phyloP scores from a whole-genome alignment of 768 basidiomycete genomes.

The Hemileccinum rubropunctum region DNA sequence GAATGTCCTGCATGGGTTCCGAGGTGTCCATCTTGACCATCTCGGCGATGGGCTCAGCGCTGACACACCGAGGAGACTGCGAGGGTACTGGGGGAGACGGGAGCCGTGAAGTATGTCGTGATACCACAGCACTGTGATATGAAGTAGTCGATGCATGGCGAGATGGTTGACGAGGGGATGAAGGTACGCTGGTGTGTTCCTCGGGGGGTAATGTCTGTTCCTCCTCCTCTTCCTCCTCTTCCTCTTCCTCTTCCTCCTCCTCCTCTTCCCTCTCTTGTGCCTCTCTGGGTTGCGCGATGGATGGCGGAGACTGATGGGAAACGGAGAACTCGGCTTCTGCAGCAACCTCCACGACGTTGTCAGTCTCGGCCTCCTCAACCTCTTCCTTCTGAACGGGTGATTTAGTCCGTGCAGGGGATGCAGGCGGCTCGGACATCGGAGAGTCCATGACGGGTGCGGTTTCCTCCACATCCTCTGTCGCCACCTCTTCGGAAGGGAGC shows the following conservation, averaged over 20 bases:
- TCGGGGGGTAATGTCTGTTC: slow-evolving; percentile 5
- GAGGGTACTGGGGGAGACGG: slow-evolving; percentile 11
- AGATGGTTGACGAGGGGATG: slow-evolving; percentile 20
- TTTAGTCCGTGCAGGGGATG: slow-evolving; percentile 23
- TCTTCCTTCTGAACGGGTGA: slow-evolving; percentile 25
- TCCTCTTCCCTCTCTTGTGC: slow-evolving; percentile 11
- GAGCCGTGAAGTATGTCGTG: slow-evolving; percentile 16
- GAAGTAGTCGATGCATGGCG: slow-evolving; percentile 7
- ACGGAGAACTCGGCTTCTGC: slow-evolving; percentile 13
- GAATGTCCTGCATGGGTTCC: slow-evolving; percentile 19
- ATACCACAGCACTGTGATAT: slow-evolving; percentile 15
- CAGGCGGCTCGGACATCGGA: slow-evolving; percentile 34
- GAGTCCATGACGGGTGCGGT: slow-evolving; percentile 25
- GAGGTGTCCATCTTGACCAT: slow-evolving; percentile 12
- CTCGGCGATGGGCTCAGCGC: slow-evolving; percentile 8
- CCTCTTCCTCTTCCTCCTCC: slow-evolving; percentile 15
- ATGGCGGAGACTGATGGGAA: slow-evolving; percentile 16
- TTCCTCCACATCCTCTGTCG: slow-evolving; percentile 8
- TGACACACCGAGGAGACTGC: slow-evolving; percentile 7
- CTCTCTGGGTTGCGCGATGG: slow-evolving; percentile 10
- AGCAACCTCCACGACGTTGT: slow-evolving; percentile 8
- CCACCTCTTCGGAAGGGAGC: slow-evolving; percentile 12
- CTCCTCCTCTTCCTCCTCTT: slow-evolving; percentile 14
- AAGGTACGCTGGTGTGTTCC: not conserved
- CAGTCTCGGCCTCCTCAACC: slow-evolving; percentile 24